phyloP scores from a whole-genome alignment of 1,284 basidiomycete species.

The Irpex sp. region DNA sequence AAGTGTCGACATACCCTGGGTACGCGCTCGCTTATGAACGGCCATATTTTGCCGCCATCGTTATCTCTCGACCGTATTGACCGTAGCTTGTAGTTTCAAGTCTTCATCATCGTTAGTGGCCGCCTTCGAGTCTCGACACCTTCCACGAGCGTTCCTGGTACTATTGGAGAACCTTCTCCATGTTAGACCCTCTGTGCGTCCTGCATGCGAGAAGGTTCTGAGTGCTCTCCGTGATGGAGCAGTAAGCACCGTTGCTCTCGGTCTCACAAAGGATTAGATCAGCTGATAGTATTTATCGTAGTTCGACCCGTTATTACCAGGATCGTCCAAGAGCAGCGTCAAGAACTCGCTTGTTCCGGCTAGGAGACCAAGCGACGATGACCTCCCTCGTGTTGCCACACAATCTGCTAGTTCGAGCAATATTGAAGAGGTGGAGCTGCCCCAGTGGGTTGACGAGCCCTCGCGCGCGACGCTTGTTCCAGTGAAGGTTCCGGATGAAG shows the following conservation, averaged over 20 bases:
- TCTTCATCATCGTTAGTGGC: constrained; percentile 44
- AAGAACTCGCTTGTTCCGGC: constrained; percentile 12
- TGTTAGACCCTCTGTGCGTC: constrained; percentile 54
- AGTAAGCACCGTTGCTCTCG: constrained; percentile 36
- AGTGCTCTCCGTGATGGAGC: constrained; percentile 61
- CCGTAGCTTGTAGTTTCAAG: constrained; percentile 47
- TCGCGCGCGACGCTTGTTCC: background rate
- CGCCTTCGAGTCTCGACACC: constrained; percentile 60
- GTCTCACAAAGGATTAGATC: background rate
- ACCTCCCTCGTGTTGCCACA: background rate
- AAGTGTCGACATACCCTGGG: constrained; percentile 77
- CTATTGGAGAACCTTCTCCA: constrained; percentile 72
- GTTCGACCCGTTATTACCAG: constrained; percentile 19
- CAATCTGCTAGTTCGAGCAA: background rate
- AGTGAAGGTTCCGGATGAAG: background rate
- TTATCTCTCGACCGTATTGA: background rate
- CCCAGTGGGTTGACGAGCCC: background rate
- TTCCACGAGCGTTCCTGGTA: constrained; percentile 67
- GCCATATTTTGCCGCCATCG: constrained; percentile 1
- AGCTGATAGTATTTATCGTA: constrained; percentile 4
- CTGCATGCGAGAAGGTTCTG: constrained; percentile 70
- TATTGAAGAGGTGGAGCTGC: background rate
- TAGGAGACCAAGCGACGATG: background rate
- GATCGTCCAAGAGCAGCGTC: background rate
- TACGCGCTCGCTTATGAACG: constrained; percentile 27